These are phyloP conservation scores for Tuber borchii DNA, from an alignment of 495 filamentous ascomycete species.

Conservation along the genomic window DNA sequence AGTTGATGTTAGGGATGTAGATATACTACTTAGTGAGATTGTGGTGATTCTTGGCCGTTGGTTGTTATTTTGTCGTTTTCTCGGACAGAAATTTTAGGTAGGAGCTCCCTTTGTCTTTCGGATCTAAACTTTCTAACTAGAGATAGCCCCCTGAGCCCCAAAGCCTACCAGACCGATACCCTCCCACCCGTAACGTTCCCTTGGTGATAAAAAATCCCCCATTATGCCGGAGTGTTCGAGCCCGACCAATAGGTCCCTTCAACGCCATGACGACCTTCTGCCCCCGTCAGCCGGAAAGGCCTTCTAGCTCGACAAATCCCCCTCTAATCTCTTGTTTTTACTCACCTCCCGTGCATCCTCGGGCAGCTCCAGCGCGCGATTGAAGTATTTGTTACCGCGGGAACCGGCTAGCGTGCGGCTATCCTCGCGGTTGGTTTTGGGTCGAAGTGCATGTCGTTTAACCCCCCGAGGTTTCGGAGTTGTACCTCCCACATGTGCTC, in stretches of 20 bases:
- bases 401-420: slow-evolving; percentile 84
- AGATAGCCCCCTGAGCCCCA: slow-evolving; percentile 14
- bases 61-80: slow-evolving; percentile 84
- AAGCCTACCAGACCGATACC: slow-evolving; percentile 28
- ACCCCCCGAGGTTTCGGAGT: slow-evolving; percentile 85
- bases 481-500: slow-evolving; percentile 98
- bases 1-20: slow-evolving; percentile 91
- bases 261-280: slow-evolving; percentile 87
- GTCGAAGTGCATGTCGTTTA: slow-evolving; percentile 92
- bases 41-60: slow-evolving; percentile 86
- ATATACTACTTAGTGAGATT: slow-evolving; percentile 76
- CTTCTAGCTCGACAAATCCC: slow-evolving; percentile 96
- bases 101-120: slow-evolving; percentile 41
- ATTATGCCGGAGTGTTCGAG: slow-evolving; percentile 65
- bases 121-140: slow-evolving; percentile 34
- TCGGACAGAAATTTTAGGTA: slow-evolving; percentile 76
- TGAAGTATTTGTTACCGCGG: slow-evolving; percentile 61
- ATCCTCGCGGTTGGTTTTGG: slow-evolving; percentile 79
- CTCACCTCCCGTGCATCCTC: slow-evolving; percentile 41
- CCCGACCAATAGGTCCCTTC: slow-evolving; percentile 68
- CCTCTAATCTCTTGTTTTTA: slow-evolving; percentile 67
- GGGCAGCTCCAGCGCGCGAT: slow-evolving; percentile 79
- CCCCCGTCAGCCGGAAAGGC: slow-evolving; percentile 93
- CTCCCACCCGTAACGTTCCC: slow-evolving; percentile 54
- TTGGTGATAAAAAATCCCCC: slow-evolving; percentile 65